Evolutionary conservation across 2,329 filamentous ascomycete genomes (phyloP).

Genomic region (Phaeosphaeria sp.): DNA sequence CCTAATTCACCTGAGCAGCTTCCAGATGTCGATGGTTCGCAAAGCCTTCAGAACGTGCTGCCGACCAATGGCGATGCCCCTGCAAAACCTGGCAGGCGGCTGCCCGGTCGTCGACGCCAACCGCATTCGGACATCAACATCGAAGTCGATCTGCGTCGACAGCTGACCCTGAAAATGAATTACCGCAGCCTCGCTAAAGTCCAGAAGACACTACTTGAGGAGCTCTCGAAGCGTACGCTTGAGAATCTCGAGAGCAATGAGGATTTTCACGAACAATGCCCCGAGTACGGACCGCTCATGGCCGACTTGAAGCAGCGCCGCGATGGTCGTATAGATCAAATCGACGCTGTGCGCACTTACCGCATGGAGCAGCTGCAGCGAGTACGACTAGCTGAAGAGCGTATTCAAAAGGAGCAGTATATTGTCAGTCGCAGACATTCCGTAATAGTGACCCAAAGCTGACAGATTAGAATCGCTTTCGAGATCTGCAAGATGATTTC

Average conservation of each 20-base stretch:
- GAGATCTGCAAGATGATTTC: constrained; percentile 41
- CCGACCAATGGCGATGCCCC: constrained; percentile 45
- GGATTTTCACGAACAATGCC: constrained; percentile 59
- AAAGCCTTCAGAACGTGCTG: constrained; percentile 42
- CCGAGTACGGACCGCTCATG: constrained; percentile 61
- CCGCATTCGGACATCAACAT: constrained; percentile 54
- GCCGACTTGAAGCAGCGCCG: constrained; percentile 59
- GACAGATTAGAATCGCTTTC: constrained; percentile 37
- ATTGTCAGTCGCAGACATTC: constrained; percentile 31
- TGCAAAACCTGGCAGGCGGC: constrained; percentile 44
- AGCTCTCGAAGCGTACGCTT: constrained; percentile 67
- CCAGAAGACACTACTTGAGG: constrained; percentile 69
- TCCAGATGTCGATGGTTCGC: constrained; percentile 39
- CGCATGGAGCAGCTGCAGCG: constrained; percentile 48
- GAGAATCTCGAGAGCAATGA: constrained; percentile 64
- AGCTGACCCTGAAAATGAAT: constrained; percentile 69
- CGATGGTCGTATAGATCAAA: constrained; percentile 46
- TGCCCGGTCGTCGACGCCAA: constrained; percentile 55
- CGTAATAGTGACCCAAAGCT: constrained; percentile 6
- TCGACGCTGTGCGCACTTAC: constrained; percentile 47
- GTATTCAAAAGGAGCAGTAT: constrained; percentile 45
- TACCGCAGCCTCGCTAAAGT: constrained; percentile 69
- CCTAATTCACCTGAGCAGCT: constrained; percentile 46
- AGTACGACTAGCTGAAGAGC: constrained; percentile 41
- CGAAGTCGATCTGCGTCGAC: constrained; percentile 60